Conservation (phyloP, 371 early-diverging fungal species). For the Rhizoclosmatium hyalinum region DNA sequence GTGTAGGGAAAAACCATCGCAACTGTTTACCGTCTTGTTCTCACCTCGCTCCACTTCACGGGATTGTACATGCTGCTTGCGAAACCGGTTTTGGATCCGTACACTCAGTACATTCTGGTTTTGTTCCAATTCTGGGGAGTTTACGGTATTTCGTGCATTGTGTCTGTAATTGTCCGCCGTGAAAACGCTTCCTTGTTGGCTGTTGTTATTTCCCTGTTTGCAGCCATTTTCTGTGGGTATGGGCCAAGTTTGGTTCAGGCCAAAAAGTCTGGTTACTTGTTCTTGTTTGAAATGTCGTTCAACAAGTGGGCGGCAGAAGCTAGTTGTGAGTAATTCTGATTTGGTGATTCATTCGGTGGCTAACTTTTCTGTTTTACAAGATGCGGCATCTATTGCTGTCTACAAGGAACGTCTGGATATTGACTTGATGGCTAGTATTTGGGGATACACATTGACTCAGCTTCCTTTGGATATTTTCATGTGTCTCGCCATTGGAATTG, state of each 20-base stretch:
- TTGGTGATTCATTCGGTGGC: not conserved
- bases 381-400: constrained; percentile 29
- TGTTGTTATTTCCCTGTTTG: constrained; percentile 48
- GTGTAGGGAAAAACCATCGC: constrained; percentile 45
- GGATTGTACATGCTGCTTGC: constrained; percentile 44
- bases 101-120: constrained; percentile 41
- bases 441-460: constrained; percentile 47
- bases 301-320: constrained; percentile 56
- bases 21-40: constrained; percentile 38
- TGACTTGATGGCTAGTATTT: constrained; percentile 29
- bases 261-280: constrained; percentile 44
- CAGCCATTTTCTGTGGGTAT: constrained; percentile 53
- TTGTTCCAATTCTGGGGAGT: constrained; percentile 51
- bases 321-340: constrained; percentile 30
- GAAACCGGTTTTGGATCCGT: constrained; percentile 39
- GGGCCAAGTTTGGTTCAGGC: constrained; percentile 48
- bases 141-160: constrained; percentile 51
- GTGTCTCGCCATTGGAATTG: constrained; percentile 41
- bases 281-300: constrained; percentile 46
- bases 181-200: constrained; percentile 52
- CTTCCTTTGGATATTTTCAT: constrained; percentile 38
- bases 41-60: constrained; percentile 42
- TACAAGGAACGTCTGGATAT: constrained; percentile 43
- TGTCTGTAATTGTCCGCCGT: constrained; percentile 42
- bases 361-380: constrained; percentile 6